Percentiles rank a stretch among this genome's conserved stretches.
Evolutionary conservation across 257 asterid genomes (phyloP).

Genomic region (Haberlea rhodopensis): DNA sequence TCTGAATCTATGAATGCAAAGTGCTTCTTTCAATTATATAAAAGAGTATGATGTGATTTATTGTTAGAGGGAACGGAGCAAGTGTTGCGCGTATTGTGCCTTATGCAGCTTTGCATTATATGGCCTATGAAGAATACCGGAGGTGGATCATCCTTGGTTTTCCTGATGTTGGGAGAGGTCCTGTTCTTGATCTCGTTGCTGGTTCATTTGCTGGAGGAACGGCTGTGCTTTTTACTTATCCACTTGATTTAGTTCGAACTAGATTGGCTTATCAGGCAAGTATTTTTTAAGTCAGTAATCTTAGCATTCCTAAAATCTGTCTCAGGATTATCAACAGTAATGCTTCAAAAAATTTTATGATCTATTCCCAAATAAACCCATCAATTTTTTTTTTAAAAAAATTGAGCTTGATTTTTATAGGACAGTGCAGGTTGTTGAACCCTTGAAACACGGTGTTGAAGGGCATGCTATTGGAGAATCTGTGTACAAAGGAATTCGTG

Average conservation of each 20-base stretch:
- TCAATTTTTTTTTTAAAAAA: conserved; percentile 10
- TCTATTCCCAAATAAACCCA: conserved; percentile 12
- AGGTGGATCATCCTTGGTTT: conserved; percentile 71
- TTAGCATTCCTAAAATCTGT: background rate
- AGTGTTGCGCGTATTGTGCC: conserved; percentile 95
- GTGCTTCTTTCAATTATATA: background rate
- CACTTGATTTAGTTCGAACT: conserved; percentile 93
- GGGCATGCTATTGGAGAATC: conserved; percentile 41
- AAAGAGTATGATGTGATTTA: conserved; percentile 4
- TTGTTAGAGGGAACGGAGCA: conserved; percentile 91
- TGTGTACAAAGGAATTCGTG: conserved; percentile 68
- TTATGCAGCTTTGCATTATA: conserved; percentile 91
- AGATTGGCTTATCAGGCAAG: conserved; percentile 93
- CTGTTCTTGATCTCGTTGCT: conserved; percentile 83
- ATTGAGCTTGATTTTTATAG: conserved; percentile 32
- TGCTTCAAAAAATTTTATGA: background rate
- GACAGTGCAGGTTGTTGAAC: conserved; percentile 57
- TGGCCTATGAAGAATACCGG: conserved; percentile 92
- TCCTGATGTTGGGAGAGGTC: conserved; percentile 70
- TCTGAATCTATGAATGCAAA: background rate
- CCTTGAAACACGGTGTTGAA: conserved; percentile 42
- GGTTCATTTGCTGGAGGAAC: conserved; percentile 99
- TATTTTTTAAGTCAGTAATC: conserved; percentile 13
- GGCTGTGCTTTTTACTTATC: conserved; percentile 90
- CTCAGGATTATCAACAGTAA: background rate